Evolutionary conservation across 1,284 basidiomycete genomes (phyloP).

Genomic region (Malassezia restricta): DNA sequence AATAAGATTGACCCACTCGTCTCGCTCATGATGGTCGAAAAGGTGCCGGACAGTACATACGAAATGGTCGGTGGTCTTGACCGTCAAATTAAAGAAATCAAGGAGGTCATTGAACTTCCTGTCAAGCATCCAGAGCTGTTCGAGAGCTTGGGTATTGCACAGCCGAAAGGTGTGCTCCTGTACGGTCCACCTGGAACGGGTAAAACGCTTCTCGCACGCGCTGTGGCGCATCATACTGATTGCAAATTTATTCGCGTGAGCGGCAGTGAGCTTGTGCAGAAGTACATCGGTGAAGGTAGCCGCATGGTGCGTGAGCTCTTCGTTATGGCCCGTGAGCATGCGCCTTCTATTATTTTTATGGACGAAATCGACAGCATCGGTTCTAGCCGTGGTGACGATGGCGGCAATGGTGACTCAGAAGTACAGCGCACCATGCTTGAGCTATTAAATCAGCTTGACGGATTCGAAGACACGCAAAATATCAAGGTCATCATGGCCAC

Average conservation of each 20-base stretch:
- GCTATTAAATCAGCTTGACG: slow-evolving; percentile 88
- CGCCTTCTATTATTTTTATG: slow-evolving; percentile 99
- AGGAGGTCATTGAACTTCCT: slow-evolving; percentile 95
- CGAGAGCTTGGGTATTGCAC: slow-evolving; percentile 88
- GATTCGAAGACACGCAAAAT: slow-evolving; percentile 94
- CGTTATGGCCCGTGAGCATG: slow-evolving; percentile 96
- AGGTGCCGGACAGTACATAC: slow-evolving; percentile 96
- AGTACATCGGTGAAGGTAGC: slow-evolving; percentile 95
- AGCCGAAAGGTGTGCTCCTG: slow-evolving; percentile 59
- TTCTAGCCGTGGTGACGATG: slow-evolving; percentile 76
- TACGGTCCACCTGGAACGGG: slow-evolving; percentile 45
- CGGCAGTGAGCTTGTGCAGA: slow-evolving; percentile 90
- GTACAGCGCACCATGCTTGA: slow-evolving; percentile 98
- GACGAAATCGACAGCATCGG: slow-evolving; percentile 99
- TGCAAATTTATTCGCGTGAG: slow-evolving; percentile 95
- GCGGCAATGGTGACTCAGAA: slow-evolving; percentile 76
- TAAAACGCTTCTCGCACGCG: slow-evolving; percentile 43
- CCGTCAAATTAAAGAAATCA: slow-evolving; percentile 97
- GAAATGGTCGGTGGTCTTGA: slow-evolving; percentile 99
- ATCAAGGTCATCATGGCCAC: slow-evolving; percentile 99
- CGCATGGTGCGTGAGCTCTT: slow-evolving; percentile 71
- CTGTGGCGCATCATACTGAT: slow-evolving; percentile 71
- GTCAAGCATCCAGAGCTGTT: slow-evolving; percentile 97
- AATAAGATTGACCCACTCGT: slow-evolving; percentile 46
- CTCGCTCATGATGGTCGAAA: slow-evolving; percentile 87